Percentiles rank a stretch among this genome's conserved stretches.
Evolutionary conservation across 805 yeast species (phyloP).

Genomic region (Wickerhamiella vanderwaltii): DNA sequence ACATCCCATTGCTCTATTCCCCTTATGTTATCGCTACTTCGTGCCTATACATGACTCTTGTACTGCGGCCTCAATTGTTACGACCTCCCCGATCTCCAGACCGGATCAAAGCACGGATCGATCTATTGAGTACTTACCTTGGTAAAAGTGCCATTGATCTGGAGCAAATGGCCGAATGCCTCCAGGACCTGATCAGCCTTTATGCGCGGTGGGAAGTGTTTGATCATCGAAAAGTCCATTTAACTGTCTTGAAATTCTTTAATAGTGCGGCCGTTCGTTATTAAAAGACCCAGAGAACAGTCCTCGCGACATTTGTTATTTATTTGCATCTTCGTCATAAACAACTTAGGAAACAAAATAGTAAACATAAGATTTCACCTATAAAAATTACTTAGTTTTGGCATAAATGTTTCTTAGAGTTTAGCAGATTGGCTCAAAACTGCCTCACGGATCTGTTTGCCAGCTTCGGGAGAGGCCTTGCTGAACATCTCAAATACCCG

Average conservation of each 20-base stretch:
- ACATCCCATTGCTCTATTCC: conserved; percentile 66
- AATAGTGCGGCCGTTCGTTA: background rate
- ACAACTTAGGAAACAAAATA: too few relatives aligned
- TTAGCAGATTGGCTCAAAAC: background rate
- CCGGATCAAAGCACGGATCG: conserved; percentile 34
- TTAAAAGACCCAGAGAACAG: too few relatives aligned
- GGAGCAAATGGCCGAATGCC: conserved; percentile 64
- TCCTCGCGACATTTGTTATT: too few relatives aligned
- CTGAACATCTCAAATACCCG: conserved; percentile 63
- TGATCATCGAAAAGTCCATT: conserved; percentile 28
- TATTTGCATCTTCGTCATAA: too few relatives aligned
- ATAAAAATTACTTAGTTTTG: too few relatives aligned
- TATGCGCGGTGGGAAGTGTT: conserved; percentile 83
- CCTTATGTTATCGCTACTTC: conserved; percentile 83
- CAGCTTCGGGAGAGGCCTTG: conserved; percentile 59
- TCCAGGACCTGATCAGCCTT: conserved; percentile 70
- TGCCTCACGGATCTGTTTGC: conserved; percentile 45
- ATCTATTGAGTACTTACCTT: conserved; percentile 49
- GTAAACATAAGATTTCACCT: too few relatives aligned
- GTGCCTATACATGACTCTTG: conserved; percentile 66
- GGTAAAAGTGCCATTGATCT: conserved; percentile 68
- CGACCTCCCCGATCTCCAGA: conserved; percentile 27
- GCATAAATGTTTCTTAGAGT: background rate
- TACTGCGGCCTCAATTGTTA: conserved; percentile 33
- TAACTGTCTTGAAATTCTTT: conserved; percentile 1